phyloP scores from a whole-genome alignment of 345 rosid species.

The Kernera saxatilis region DNA sequence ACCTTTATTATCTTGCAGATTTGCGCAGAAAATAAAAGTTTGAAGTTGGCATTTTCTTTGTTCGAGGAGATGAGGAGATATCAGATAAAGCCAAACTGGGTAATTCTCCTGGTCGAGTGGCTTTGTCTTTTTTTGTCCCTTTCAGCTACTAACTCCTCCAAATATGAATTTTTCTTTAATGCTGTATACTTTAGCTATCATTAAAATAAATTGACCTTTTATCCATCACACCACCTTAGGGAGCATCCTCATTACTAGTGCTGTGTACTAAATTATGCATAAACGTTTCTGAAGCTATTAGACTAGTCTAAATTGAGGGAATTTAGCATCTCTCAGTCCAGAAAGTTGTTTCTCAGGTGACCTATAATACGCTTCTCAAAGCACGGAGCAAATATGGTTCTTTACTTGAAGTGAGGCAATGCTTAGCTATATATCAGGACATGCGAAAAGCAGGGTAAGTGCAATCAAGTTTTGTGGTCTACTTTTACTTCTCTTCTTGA shows the following conservation, averaged over 20 bases:
- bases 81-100: slow-evolving; percentile 75
- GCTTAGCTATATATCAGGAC: slow-evolving; percentile 80
- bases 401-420: slow-evolving; percentile 75
- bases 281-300: not conserved
- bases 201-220: not conserved
- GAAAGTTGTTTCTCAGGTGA: slow-evolving; percentile 52
- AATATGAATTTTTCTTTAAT: not conserved
- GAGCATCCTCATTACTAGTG: not conserved
- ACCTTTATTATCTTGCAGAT: slow-evolving; percentile 42
- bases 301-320: not conserved
- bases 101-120: slow-evolving; percentile 28
- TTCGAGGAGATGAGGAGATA: slow-evolving; percentile 78
- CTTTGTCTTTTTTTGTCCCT: not conserved
- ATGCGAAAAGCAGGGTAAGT: slow-evolving; percentile 91
- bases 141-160: not conserved
- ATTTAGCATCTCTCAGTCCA: slow-evolving; percentile 17
- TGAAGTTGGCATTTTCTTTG: slow-evolving; percentile 71
- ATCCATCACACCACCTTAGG: slow-evolving; percentile 3
- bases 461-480: not conserved
- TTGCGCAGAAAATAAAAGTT: slow-evolving; percentile 52
- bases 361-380: slow-evolving; percentile 75
- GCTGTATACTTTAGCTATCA: not conserved
- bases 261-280: not conserved
- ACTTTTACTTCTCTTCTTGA: slow-evolving; percentile 10
- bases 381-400: slow-evolving; percentile 83